Conservation (phyloP, 768 basidiomycete genomes). For the Butyriboletus loyo region DNA sequence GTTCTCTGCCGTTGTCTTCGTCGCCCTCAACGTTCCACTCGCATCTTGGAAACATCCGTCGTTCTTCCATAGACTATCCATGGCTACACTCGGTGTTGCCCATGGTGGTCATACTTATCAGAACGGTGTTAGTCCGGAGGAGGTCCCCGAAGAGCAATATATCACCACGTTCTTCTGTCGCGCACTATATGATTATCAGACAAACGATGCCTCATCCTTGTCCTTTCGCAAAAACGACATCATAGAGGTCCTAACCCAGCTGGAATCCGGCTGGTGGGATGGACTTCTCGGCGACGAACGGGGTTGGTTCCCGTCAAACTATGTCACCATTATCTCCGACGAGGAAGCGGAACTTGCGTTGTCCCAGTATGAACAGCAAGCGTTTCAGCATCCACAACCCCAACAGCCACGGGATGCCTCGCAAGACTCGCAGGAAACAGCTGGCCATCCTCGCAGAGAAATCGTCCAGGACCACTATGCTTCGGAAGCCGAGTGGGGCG, state of each 20-base stretch:
- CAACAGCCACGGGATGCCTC: conserved; percentile 13
- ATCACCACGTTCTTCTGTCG: conserved; percentile 80
- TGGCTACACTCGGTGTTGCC: conserved; percentile 26
- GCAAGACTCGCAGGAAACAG: conserved; percentile 14
- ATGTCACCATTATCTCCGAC: conserved; percentile 75
- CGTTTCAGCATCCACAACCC: conserved; percentile 8
- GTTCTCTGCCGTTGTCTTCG: conserved; percentile 6
- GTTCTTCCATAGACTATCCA: conserved; percentile 8
- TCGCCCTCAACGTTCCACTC: conserved; percentile 8
- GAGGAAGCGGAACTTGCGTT: conserved; percentile 75
- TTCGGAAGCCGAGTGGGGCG: conserved; percentile 49
- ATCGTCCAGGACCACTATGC: conserved; percentile 25
- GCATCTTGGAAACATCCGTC: neutral
- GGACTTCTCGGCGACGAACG: conserved; percentile 85
- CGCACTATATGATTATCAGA: conserved; percentile 88
- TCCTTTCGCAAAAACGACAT: conserved; percentile 85
- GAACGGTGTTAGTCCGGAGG: conserved; percentile 24
- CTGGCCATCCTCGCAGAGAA: conserved; percentile 9
- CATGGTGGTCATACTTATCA: conserved; percentile 21
- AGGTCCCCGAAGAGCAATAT: conserved; percentile 52
- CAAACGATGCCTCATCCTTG: conserved; percentile 84
- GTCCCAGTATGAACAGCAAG: conserved; percentile 27
- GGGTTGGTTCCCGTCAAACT: conserved; percentile 98
- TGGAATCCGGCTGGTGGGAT: conserved; percentile 99
- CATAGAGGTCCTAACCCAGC: conserved; percentile 88